Base-by-base conservation (phyloP, 805 yeast species). In the Hemisphaericaspora nanyangensis region DNA sequence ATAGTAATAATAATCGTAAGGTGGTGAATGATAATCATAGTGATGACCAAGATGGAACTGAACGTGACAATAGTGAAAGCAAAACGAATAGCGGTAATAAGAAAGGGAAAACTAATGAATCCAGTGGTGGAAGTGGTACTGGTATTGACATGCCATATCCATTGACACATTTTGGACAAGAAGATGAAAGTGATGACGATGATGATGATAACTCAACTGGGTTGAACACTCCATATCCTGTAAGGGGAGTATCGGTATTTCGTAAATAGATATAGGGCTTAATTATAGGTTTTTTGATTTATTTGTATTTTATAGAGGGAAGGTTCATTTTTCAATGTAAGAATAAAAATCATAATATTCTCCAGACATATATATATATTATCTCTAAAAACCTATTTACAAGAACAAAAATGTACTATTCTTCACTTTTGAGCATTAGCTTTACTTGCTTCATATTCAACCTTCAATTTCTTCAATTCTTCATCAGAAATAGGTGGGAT, bases 401-500 rank as follows among this genome's bases (percentile, higher is more conserved):
- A n/a, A n/a, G n/a, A n/a, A n/a, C n/a, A n/a, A n/a, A n/a, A n/a
- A n/a, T n/a, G n/a, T n/a, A n/a, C n/a, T n/a, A n/a, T 3, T 5
- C 3, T 22, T 12, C 11, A 22, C 26, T 22, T 22, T 3, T 5
- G n/a, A n/a, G n/a, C 26, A 22, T 12, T 16, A 19, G 33, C 25
- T 15, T 33, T 33, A 12, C 12, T 33, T 15, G 16, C 73, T 57
- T 80, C 85, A 55, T 83, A 85, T 58, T 87, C 95, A 55, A 74
- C 70, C 61, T 76, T 80, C 66, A 90, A 74, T 59, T 77, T 71
- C 36, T 75, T 77, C 55, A 91, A 70, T 56, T 88, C 93, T 38
- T 74, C 80, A 44, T 85, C 93, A 29, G 82, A 74, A 43, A 91
- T 73, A 15, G 98, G 97, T 34, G 99, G 99, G 49, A 91, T 80